Percentiles rank a stretch among this genome's conserved stretches.
Conservation (phyloP, 176 grass and related monocot species). For the Pharus latifolius region DNA sequence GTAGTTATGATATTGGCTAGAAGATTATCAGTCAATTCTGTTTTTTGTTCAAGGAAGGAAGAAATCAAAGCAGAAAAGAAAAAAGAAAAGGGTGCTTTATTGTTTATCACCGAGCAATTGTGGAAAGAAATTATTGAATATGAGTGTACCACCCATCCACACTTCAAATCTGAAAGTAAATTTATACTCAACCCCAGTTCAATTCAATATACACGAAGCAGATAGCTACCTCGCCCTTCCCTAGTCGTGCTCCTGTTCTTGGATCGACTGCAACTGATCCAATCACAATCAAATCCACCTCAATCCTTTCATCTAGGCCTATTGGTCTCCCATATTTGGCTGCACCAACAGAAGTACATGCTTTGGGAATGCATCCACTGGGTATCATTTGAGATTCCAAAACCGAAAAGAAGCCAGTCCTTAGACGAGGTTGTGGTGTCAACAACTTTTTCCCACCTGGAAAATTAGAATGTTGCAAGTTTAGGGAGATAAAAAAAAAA, state of each 20-base stretch:
- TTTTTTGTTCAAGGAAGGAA: neutral
- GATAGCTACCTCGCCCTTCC: conserved; percentile 86
- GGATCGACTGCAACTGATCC: conserved; percentile 93
- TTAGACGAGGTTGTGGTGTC: conserved; percentile 86
- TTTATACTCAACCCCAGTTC: neutral
- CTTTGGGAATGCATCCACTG: conserved; percentile 53
- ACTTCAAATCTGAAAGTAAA: too few relatives aligned
- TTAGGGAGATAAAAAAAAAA: too few relatives aligned
- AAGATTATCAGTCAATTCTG: neutral
- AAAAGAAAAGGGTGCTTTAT: neutral
- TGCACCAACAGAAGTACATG: conserved; percentile 87
- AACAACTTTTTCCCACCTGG: conserved; percentile 72
- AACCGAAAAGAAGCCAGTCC: conserved; percentile 83
- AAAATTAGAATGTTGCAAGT: conserved; percentile 1
- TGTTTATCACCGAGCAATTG: neutral
- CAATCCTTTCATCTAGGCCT: conserved; percentile 62
- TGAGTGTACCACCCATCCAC: too few relatives aligned
- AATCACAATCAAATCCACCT: conserved; percentile 81
- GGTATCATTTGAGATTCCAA: conserved; percentile 64
- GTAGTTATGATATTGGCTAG: neutral
- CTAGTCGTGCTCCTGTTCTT: conserved; percentile 68
- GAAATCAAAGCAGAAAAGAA: neutral
- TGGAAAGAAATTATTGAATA: too few relatives aligned
- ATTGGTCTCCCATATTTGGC: conserved; percentile 87
- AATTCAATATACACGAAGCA: neutral